Evolutionary conservation across 768 basidiomycete genomes (phyloP).

Genomic region (Rhodotorula toruloides): DNA sequence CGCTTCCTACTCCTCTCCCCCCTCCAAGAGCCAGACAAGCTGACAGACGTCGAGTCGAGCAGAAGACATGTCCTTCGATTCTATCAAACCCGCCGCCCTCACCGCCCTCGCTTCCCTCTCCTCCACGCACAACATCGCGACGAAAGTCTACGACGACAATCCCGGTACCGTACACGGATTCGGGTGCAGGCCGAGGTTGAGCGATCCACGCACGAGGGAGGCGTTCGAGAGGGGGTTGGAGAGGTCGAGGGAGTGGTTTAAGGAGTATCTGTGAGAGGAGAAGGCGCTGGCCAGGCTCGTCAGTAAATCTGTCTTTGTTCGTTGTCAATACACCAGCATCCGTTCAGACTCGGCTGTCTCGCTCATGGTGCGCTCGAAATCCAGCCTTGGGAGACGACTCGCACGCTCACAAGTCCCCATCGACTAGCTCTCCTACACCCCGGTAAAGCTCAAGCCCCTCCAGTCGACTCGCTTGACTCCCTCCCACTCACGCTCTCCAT

Average conservation of each 20-base stretch:
- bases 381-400: too few relatives aligned
- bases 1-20: neutral
- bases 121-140: neutral
- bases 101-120: neutral
- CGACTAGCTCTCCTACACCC: too few relatives aligned
- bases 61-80: neutral
- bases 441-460: too few relatives aligned
- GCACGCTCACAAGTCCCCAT: too few relatives aligned
- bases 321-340: neutral
- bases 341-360: neutral
- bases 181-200: neutral
- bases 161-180: slow-evolving; percentile 2
- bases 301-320: neutral
- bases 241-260: neutral
- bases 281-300: neutral
- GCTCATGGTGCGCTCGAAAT: too few relatives aligned
- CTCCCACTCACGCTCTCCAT: too few relatives aligned
- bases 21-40: neutral
- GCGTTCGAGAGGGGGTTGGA: neutral
- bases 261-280: neutral
- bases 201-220: neutral
- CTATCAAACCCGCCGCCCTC: neutral
- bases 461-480: too few relatives aligned
- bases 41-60: neutral
- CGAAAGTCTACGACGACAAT: neutral